Evolutionary conservation across 2,329 filamentous ascomycete species (phyloP), one percentile per base, ranked within the genome.

Genomic region (Dactylonectria macrodidyma): DNA sequence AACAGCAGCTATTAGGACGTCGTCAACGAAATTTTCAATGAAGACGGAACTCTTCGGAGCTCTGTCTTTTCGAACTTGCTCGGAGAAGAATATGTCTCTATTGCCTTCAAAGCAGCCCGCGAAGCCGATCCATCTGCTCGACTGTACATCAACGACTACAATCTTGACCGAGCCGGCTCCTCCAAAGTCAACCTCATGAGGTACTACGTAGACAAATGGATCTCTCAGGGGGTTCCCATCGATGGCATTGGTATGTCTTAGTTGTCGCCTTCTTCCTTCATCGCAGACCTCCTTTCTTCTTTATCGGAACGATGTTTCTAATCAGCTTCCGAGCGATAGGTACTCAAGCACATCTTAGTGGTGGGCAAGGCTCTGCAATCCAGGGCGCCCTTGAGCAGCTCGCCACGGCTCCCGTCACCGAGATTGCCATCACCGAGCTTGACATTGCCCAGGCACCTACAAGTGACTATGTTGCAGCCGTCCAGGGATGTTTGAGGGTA

Each of bases 101-200:
- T 92, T 74, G 92, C 92, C 44, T 94, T 94, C 82, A 84, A 88
- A 60, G 88, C 92, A 10, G 92, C 92, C 22, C 87, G 88, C 59
- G 84, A 84, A 10, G 91, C 90, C 69, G 92, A 94, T 78, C 90
- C 92, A 3, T 74, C 80, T 62, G 90, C 90, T 3, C 91, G 91
- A 81, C 84, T 94, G 46, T 95, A 93, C 83, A 92, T 94, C 82
- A 95, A 94, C 80, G 92, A 94, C 78, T 89, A 86, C 81, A 92
- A 92, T 82, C 86, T 92, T 59, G 91, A 92, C 81, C 83, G 80
- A 50, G 85, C 90, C 22, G 84, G 73, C 72, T 86, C 86, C 74
- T 82, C 86, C 70, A 94, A 94, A 83, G 87, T 92, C 74, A 83
- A 38, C 9, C 84, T 44, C 81, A 73, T 33, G 84, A 84, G 56